Evolutionary conservation across 176 grass and related monocot genomes (phyloP), one percentile per base, ranked within the genome.

Genomic region (Eleusine coracana): DNA sequence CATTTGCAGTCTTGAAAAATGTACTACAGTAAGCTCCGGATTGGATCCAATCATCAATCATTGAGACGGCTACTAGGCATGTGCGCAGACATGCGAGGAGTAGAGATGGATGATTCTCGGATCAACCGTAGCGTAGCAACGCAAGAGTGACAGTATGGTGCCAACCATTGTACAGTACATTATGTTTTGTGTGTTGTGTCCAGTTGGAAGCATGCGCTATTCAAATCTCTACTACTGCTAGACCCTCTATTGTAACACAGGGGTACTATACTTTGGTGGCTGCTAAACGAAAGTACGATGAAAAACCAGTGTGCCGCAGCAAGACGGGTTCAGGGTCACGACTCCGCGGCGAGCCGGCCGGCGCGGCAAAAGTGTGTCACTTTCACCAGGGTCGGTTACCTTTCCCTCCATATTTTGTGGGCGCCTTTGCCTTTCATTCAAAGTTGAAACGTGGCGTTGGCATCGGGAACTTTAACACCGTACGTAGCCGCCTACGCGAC

Each of bases 341-440:
- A 3, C n/a, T n/a, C 3, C 75, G 55, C 68, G 41, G 36, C 51
- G 50, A 56, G 72, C 17, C 62, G 20, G 48, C 41, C 48, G 48
- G 27, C 50, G 63, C 50, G 63, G 36, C 20, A 64, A 48, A 70
- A 56, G 5, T 38, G n/a, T 17, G 1, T 34, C 6, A 10, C 49
- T 55, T 16, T 61, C 9, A 5, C 31, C 6, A 20, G 52, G 17
- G 1, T 17, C 37, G 71, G 61, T n/a, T n/a, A n/a, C n/a, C n/a
- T n/a, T 71, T 82, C 37, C 56, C 58, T 77, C 78, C 83, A 51
- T 21, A 40, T 73, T 85, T 80, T 11, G 15, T 10, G 34, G 76
- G 21, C 42, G 82, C 29, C n/a, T n/a, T n/a, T 44, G 64, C 13
- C 66, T 85, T 86, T 82, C 25, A 2, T 65, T 89, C 69, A 40